A percentile compares a stretch with the other conserved stretches of the same genome.
Conservation (phyloP, 805 yeast genomes). For the Nakazawaea molendinolei region DNA sequence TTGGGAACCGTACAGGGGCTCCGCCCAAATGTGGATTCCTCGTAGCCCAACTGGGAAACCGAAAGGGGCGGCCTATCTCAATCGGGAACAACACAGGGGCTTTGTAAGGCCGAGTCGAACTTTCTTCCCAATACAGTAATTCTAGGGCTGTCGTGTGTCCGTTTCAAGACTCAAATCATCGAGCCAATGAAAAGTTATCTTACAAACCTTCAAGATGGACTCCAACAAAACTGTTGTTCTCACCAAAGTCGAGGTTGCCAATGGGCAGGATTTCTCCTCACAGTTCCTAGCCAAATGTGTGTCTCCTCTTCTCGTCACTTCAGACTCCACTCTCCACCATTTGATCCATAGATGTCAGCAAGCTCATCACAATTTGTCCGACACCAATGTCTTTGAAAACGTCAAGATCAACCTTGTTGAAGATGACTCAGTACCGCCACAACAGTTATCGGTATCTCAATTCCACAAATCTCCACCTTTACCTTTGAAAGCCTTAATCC, state of each 20-base stretch:
- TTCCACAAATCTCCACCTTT: conserved; percentile 19
- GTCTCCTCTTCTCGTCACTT: conserved; percentile 32
- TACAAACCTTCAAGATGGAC: too few relatives aligned
- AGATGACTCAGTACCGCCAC: conserved; percentile 12
- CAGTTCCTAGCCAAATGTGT: conserved; percentile 39
- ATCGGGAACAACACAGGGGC: too few relatives aligned
- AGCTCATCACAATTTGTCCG: conserved; percentile 17
- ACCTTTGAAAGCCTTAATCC: conserved; percentile 25
- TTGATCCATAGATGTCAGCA: conserved; percentile 23
- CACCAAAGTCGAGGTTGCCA: conserved; percentile 23
- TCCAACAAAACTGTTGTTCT: conserved; percentile 20
- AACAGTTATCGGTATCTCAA: conserved; percentile 4
- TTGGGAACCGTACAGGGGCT: too few relatives aligned
- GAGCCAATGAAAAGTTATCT: too few relatives aligned
- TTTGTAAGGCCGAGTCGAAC: too few relatives aligned
- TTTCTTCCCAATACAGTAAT: too few relatives aligned
- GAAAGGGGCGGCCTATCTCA: too few relatives aligned
- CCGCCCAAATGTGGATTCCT: too few relatives aligned
- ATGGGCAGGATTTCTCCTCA: conserved; percentile 29
- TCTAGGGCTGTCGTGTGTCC: too few relatives aligned
- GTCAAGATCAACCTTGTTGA: conserved; percentile 18
- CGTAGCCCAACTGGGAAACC: too few relatives aligned
- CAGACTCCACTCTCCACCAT: conserved; percentile 35
- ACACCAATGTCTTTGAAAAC: conserved; percentile 23
- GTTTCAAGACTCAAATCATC: too few relatives aligned